A percentile compares a stretch with the other conserved stretches of the same genome.
Conservation (phyloP, 148 eudicot genomes). For the Rhododendron mucronatum region DNA sequence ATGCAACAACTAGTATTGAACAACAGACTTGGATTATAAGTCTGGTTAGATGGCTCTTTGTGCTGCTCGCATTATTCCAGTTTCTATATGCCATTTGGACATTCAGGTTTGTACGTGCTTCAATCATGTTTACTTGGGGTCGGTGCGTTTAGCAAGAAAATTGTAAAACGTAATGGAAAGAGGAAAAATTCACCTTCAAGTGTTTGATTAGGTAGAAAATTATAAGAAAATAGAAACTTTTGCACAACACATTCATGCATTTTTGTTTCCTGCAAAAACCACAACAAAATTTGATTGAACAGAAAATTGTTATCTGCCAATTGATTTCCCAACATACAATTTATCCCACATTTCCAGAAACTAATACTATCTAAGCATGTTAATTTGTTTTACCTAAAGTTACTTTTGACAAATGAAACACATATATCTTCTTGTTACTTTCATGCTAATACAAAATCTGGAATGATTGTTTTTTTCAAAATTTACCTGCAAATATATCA, state of each 20-base stretch:
- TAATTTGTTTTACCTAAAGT: neutral
- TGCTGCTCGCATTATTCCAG: slow-evolving; percentile 34
- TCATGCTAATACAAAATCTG: neutral
- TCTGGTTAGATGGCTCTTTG: slow-evolving; percentile 37
- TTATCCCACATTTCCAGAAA: neutral
- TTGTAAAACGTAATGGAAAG: neutral
- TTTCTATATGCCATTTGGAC: slow-evolving; percentile 49
- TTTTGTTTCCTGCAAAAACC: neutral
- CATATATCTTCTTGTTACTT: neutral
- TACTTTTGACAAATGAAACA: neutral
- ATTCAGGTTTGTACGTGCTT: slow-evolving; percentile 42
- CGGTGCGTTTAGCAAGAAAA: neutral
- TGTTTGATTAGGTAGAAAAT: neutral
- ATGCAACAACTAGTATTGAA: slow-evolving; percentile 27
- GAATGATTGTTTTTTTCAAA: neutral
- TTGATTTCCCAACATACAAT: neutral
- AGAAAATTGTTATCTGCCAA: neutral
- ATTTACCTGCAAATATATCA: neutral
- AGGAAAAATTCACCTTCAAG: neutral
- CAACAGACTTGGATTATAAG: slow-evolving; percentile 35
- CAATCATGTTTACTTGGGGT: neutral
- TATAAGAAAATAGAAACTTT: neutral
- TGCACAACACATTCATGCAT: neutral
- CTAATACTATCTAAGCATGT: neutral
- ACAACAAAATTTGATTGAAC: neutral